phyloP scores from a whole-genome alignment of 2,329 filamentous ascomycete species.

The Scytalidium sp. region DNA sequence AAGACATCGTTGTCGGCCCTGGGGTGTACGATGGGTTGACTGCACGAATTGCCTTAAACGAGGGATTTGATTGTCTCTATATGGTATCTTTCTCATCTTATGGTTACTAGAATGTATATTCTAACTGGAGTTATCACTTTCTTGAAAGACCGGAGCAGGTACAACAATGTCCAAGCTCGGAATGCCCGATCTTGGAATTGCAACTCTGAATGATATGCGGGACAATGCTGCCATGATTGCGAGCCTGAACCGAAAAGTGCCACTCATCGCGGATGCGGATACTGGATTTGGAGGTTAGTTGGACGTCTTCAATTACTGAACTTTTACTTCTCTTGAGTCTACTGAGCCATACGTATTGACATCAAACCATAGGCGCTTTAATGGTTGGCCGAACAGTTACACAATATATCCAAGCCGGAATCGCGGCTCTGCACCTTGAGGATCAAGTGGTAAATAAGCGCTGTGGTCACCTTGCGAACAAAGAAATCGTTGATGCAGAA shows the following conservation, averaged over 20 bases:
- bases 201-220: slow-evolving; percentile 49
- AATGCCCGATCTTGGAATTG: slow-evolving; percentile 47
- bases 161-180: slow-evolving; percentile 46
- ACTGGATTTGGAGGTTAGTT: slow-evolving; percentile 50
- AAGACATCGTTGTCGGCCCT: slow-evolving; percentile 53
- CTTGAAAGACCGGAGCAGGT: slow-evolving; percentile 45
- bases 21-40: slow-evolving; percentile 68
- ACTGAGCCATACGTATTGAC: slow-evolving; percentile 3
- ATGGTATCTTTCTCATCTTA: slow-evolving; percentile 20
- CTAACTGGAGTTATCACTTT: background rate
- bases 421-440: slow-evolving; percentile 59
- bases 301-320: background rate
- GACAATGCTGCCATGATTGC: slow-evolving; percentile 52
- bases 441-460: slow-evolving; percentile 62
- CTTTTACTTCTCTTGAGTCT: background rate
- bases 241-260: slow-evolving; percentile 42
- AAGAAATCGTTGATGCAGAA: slow-evolving; percentile 51
- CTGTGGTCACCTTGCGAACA: slow-evolving; percentile 62
- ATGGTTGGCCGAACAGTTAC: slow-evolving; percentile 51
- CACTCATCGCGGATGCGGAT: slow-evolving; percentile 49
- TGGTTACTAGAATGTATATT: background rate
- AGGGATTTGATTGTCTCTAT: slow-evolving; percentile 60
- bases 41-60: slow-evolving; percentile 56
- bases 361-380: slow-evolving; percentile 12
- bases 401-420: slow-evolving; percentile 51